Evolutionary conservation across 192 early-diverging fungal species (phyloP), one percentile per base, ranked within the genome.

Genomic region (Dimargaris cristalligena): DNA sequence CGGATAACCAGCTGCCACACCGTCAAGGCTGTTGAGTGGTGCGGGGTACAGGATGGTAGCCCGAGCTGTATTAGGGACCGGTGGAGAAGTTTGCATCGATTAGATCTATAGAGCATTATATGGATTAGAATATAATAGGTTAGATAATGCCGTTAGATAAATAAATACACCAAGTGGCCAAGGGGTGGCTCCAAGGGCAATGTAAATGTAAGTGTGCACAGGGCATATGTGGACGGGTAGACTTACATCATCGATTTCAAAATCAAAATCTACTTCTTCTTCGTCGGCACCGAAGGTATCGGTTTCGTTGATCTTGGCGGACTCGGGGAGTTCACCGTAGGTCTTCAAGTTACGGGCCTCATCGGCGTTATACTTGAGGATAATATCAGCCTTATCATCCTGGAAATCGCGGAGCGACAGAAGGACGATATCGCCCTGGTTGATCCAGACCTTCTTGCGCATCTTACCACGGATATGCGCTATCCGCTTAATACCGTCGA

Each of bases 371-470:
- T 97, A 99, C 75, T 94, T 95, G 63, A 88, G 76, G 67, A 99
- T 90, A 48, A 99, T 82, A 72, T 97, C 94, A 52, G 87, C 87
- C 74, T 91, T 92, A 50, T 79, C 71, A 68, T 92, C 90, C 77
- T 95, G 86, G 76, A 80, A 97, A 54, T 95, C 94, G 59, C 91
- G 81, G 60, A 93, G 79, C 32, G 86, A 84, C 16, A 97, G 71
- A 44, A 97, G 76, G 4, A 97, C 75, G 46, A 94, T 82, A 62
- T 97, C 92, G 49, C 94, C 94, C 59, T 80, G 80, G 62, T 79
- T 83, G 66, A 94, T 92, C 90, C 89, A 90, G 52, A 87, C 91
- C 79, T 94, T 99, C 74, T 96, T 99, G 67, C 92, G 86, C 82
- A 99, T 89, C 61, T 89, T 88, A 49, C 95, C 95, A 55, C 95